Base-by-base conservation (phyloP, 2,329 filamentous ascomycete species). In the Mycosphaerella sp. region DNA sequence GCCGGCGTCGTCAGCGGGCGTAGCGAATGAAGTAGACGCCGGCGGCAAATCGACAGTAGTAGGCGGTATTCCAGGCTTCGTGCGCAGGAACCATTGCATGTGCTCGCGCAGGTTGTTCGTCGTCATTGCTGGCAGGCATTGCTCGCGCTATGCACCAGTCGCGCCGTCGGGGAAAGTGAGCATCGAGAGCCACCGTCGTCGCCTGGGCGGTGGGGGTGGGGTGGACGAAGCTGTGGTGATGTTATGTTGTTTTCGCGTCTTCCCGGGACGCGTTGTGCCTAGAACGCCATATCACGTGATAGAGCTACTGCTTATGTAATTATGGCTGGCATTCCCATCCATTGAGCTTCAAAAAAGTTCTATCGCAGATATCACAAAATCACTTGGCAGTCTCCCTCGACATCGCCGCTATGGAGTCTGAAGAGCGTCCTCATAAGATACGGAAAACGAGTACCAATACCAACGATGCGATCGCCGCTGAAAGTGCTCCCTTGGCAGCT, bases 341-440 rank as follows among this genome's bases (percentile, higher is more conserved):
- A 21, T 23, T 17, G 8, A 14, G 14, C 40, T 42, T 42, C 14
- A 48, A 55, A 55, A 55, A 51, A 40, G 32, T 56, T 40, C 49
- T 10, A 51, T 21, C 14, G 29, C 50, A 38, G 36, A 29, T 4
- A 29, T 36, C 14, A 46, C 36, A 31, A 21, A 31, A 31, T 29
- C 43, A 44, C 53, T n/a, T 12, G 7, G 6, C 36, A 21, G 6
- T 17, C 17, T 12, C 5, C 5, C 6, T 38, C 9, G 29, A 10
- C 9, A 23, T 32, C 17, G 6, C 11, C 21, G 70, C 58, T n/a
- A 82, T 82, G 80, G 78, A 78, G 53, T 73, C 72, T 40, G 78
- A 79, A 54, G 79, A 80, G 58, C 70, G 80, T 45, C 80, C 80
- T 6, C 67, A 72, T 2, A 83, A 83, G 64, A 70, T 81, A 54